Percentiles rank a stretch among this genome's conserved stretches.
Conservation (phyloP, 495 filamentous ascomycete genomes). For the Xylaria flabelliformis region DNA sequence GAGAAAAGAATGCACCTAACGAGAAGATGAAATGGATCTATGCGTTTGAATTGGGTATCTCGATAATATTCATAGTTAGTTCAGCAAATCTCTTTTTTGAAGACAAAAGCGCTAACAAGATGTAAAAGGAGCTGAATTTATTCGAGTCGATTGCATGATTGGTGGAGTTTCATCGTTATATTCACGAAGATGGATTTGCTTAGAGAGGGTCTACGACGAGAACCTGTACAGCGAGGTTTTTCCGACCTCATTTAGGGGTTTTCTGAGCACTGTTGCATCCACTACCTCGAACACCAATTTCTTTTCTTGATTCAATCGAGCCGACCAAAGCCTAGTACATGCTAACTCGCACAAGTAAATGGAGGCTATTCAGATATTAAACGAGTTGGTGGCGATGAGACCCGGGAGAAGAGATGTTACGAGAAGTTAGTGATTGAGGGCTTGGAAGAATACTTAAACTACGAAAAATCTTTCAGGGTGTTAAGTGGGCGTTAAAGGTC, state of each 20-base stretch:
- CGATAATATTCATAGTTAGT: neutral
- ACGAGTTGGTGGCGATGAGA: neutral
- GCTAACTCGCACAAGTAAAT: neutral
- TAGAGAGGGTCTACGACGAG: neutral
- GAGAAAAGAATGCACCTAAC: too few species aligned
- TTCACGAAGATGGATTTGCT: slow-evolving; percentile 19
- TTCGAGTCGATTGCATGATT: neutral
- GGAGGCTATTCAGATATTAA: neutral
- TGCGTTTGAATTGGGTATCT: neutral
- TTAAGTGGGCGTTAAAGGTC: too few species aligned
- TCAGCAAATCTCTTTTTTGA: neutral
- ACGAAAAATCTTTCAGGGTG: too few species aligned
- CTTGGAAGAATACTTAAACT: too few species aligned
- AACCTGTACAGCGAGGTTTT: neutral
- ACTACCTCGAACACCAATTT: neutral
- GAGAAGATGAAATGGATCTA: neutral
- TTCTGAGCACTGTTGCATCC: neutral
- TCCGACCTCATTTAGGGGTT: neutral
- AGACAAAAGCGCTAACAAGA: neutral
- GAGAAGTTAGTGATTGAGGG: too few species aligned
- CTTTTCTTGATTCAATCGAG: neutral
- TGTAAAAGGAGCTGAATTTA: neutral
- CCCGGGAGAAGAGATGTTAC: too few species aligned
- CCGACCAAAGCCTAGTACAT: neutral
- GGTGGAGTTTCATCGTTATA: neutral